Base-by-base conservation (phyloP, 2,329 filamentous ascomycete genomes). In the Microsporum ferrugineum region DNA sequence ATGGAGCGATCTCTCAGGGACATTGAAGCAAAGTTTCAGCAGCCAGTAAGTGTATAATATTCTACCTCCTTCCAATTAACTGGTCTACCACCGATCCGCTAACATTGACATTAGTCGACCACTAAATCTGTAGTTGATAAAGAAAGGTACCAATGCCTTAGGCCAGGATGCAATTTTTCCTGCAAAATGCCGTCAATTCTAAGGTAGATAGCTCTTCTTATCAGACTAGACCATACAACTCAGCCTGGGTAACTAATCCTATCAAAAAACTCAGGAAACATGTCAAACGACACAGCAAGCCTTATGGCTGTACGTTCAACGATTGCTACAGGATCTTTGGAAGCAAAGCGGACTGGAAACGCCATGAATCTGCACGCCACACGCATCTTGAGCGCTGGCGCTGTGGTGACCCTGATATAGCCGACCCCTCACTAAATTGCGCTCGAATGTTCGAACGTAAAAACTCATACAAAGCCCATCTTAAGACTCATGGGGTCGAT, bases 341-440 rank as follows among this genome's bases (percentile, higher is more conserved):
- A n/a, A 91, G 88, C 72, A 95, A 96, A 70, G 91, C 90, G 62
- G 91, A 96, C 72, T 96, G 85, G 91, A 95, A 95, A 71, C 84
- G 91, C 1, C 91, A 96, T 68, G 92, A 96, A 69, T 87, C 84
- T 65, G 84, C 82, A 14, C 88, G 92, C 68, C 91, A 96, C 71
- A 84, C 82, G 63, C 83, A 87, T 62, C 72, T 82, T 4, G 86
- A 91, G 68, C 80, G 80, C 56, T 96, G 88, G 85, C 83, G 82
- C 34, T 96, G 91, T 69, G 77, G 81, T 34, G 72, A 80, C 34
- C 69, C 65, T 5, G 65, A 68, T 43, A n/a, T 58, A 14, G 27
- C 64, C 5, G 67, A 71, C 43, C 66, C 65, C 3, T 55, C 66
- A 5, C 36, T 63, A 8, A 63, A 68, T 17, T 94, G 88, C 67